phyloP scores from a whole-genome alignment of 768 basidiomycete species.

The Gautieria morchelliformis region DNA sequence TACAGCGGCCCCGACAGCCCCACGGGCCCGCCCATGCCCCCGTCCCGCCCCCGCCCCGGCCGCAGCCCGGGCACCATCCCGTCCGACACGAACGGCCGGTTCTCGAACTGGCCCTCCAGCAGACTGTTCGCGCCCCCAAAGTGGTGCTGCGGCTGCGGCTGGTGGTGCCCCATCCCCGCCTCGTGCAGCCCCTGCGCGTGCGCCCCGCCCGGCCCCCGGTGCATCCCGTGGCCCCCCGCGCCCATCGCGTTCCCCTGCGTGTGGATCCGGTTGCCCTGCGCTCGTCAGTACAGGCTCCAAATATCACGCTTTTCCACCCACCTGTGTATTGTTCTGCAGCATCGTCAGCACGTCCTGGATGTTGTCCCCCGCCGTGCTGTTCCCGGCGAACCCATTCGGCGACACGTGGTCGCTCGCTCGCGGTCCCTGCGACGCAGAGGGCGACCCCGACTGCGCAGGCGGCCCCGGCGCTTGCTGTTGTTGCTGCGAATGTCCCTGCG shows the following conservation, averaged over 20 bases:
- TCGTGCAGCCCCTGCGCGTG: constrained; percentile 32
- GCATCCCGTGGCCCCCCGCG: constrained; percentile 23
- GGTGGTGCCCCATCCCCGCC: constrained; percentile 22
- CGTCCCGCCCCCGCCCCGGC: constrained; percentile 50
- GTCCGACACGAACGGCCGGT: constrained; percentile 68
- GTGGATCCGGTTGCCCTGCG: constrained; percentile 6
- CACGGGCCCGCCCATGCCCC: constrained; percentile 32
- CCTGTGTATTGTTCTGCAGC: constrained; percentile 69
- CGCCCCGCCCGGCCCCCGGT: constrained; percentile 30
- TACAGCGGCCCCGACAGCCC: constrained; percentile 39
- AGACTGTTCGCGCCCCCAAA: constrained; percentile 53
- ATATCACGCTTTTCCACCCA: constrained; percentile 23
- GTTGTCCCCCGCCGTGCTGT: constrained; percentile 42
- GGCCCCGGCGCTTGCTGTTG: constrained; percentile 2
- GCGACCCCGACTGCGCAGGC: constrained; percentile 20
- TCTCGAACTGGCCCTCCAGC: constrained; percentile 29
- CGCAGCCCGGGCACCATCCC: constrained; percentile 81
- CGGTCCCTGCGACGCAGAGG: constrained; percentile 37
- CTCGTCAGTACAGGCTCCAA: constrained; percentile 18
- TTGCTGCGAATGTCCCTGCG: neutral
- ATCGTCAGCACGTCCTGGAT: constrained; percentile 79
- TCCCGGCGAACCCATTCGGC: constrained; percentile 28
- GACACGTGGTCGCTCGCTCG: constrained; percentile 31
- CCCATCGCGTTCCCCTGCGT: constrained; percentile 6
- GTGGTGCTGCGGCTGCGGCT: constrained; percentile 26